These are phyloP conservation scores for Berberis thunbergii DNA, from an alignment of 164 flowering plant genomes.

Conservation along the genomic window DNA sequence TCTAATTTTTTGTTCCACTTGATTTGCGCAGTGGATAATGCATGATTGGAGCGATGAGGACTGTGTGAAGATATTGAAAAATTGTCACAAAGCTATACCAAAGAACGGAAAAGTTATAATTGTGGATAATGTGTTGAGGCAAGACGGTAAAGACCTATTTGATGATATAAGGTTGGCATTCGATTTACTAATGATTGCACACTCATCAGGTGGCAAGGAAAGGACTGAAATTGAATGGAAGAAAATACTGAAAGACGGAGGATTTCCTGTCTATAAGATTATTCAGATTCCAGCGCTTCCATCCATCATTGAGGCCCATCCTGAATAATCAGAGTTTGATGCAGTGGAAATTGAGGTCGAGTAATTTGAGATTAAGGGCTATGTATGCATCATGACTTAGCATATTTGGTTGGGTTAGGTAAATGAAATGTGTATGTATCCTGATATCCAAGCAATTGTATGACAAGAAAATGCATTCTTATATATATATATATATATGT, in stretches of 20 bases:
- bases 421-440: too few species aligned
- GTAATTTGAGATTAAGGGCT: too few species aligned
- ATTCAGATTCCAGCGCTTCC: slow-evolving; percentile 18
- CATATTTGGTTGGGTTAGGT: too few species aligned
- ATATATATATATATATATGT: too few species aligned
- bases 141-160: slow-evolving; percentile 15
- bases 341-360: too few species aligned
- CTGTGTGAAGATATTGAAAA: slow-evolving; percentile 31
- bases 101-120: slow-evolving; percentile 24
- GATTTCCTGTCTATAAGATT: slow-evolving; percentile 28
- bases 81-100: slow-evolving; percentile 26
- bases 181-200: slow-evolving; percentile 29
- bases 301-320: slow-evolving; percentile 39
- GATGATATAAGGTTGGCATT: slow-evolving; percentile 13
- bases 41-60: slow-evolving; percentile 44
- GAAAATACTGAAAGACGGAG: slow-evolving; percentile 22
- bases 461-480: too few species aligned
- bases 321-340: neutral
- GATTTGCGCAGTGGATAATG: slow-evolving; percentile 25
- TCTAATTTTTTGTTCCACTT: neutral
- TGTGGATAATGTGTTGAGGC: slow-evolving; percentile 21
- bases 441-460: too few species aligned
- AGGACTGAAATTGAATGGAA: slow-evolving; percentile 34
- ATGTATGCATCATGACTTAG: too few species aligned
- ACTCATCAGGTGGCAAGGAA: slow-evolving; percentile 23